phyloP scores from a whole-genome alignment of 2,329 filamentous ascomycete genomes.

The Ascochyta rabiei region DNA sequence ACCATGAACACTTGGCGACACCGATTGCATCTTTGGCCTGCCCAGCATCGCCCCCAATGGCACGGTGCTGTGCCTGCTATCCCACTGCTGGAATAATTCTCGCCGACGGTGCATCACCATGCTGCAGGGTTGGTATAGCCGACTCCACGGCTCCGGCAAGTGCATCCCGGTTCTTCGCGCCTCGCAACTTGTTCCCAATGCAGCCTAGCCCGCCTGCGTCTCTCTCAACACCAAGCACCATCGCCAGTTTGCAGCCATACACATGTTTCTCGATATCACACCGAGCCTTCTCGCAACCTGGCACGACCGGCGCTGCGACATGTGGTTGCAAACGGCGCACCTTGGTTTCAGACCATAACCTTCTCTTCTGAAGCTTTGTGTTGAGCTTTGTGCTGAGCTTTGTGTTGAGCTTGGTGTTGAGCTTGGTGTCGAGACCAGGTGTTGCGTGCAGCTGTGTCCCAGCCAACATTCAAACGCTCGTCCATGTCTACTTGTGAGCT shows the following conservation, averaged over 20 bases:
- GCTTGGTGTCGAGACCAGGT: not conserved
- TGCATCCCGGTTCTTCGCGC: conserved; percentile 14
- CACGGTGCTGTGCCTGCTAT: not conserved
- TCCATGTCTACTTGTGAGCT: not conserved
- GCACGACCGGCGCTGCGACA: conserved; percentile 2
- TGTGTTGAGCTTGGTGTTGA: not conserved
- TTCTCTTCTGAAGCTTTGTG: not conserved
- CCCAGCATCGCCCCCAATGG: not conserved
- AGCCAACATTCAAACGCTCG: not conserved
- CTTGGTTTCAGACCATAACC: conserved; percentile 18
- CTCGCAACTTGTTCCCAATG: conserved; percentile 20
- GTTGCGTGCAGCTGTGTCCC: not conserved
- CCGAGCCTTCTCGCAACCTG: conserved; percentile 3
- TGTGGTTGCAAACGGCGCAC: conserved; percentile 5
- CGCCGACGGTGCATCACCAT: conserved; percentile 9
- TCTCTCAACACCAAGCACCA: conserved; percentile 32
- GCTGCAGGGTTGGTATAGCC: conserved; percentile 10
- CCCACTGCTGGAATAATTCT: conserved; percentile 7
- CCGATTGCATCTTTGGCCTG: not conserved
- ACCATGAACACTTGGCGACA: not conserved
- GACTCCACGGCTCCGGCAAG: conserved; percentile 10
- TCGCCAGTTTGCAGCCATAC: conserved; percentile 20
- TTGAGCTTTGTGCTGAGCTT: not conserved
- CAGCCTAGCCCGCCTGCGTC: conserved; percentile 1
- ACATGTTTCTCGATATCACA: conserved; percentile 16